These are phyloP conservation scores for Crithidia expoeki DNA, from an alignment of 208 protist species.

Conservation along the genomic window DNA sequence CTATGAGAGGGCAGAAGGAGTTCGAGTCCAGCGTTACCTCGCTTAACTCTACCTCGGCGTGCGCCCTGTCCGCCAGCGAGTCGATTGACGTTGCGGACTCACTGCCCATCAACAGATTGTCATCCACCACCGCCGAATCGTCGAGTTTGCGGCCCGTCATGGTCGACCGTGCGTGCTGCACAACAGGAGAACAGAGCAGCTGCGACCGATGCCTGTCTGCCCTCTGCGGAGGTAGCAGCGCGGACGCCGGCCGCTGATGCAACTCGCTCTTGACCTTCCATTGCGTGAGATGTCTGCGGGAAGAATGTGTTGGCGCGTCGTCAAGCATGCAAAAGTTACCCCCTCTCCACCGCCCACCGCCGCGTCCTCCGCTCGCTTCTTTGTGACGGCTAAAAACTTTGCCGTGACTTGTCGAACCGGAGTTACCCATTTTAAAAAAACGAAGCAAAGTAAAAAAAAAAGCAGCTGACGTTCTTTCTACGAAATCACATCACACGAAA, in stretches of 20 bases:
- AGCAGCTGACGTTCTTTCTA: neutral
- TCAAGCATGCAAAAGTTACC: neutral
- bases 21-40: slow-evolving; percentile 3
- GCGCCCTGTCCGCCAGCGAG: neutral
- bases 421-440: slow-evolving; percentile 6
- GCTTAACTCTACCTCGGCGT: neutral
- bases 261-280: neutral
- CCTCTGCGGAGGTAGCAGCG: neutral
- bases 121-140: neutral
- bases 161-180: neutral
- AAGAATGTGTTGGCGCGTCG: neutral
- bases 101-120: neutral
- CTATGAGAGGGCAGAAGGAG: slow-evolving; percentile 13
- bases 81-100: slow-evolving; percentile 2
- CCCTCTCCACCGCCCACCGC: neutral
- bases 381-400: neutral
- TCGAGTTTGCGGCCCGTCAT: neutral
- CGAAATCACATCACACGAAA: neutral
- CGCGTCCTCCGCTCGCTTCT: neutral
- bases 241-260: neutral
- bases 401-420: neutral
- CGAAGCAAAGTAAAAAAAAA: neutral
- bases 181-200: neutral
- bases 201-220: neutral
- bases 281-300: neutral